These are phyloP conservation scores for Aspergillus melleus DNA, from an alignment of 2,329 filamentous ascomycete genomes.

Conservation along the genomic window DNA sequence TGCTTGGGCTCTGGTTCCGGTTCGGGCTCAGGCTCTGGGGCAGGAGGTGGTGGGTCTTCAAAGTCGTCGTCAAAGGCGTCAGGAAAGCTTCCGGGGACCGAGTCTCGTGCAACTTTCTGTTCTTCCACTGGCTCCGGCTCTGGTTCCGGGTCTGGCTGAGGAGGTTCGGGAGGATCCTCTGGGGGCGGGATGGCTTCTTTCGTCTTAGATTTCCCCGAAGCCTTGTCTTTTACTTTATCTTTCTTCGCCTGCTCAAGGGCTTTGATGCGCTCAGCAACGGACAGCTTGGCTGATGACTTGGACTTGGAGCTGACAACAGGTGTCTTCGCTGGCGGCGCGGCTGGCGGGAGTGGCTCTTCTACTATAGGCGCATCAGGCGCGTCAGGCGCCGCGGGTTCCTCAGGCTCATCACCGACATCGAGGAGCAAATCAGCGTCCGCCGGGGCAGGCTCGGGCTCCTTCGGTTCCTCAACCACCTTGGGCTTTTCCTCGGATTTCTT, in stretches of 20 bases:
- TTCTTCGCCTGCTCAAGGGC: slow-evolving; percentile 44
- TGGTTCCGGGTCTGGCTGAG: slow-evolving; percentile 14
- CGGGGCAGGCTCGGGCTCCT: slow-evolving; percentile 20
- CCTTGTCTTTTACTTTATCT: slow-evolving; percentile 37
- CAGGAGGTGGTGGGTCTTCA: slow-evolving; percentile 20
- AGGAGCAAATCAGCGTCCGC: slow-evolving; percentile 31
- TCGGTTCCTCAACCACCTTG: slow-evolving; percentile 40
- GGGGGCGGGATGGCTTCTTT: slow-evolving; percentile 13
- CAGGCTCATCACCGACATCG: slow-evolving; percentile 36
- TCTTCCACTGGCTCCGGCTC: slow-evolving; percentile 29
- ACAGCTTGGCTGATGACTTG: slow-evolving; percentile 44
- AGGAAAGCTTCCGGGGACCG: slow-evolving; percentile 61
- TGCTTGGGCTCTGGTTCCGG: slow-evolving; percentile 25
- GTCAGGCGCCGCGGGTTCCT: slow-evolving; percentile 32
- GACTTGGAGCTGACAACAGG: slow-evolving; percentile 34
- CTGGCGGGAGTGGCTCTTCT: slow-evolving; percentile 39
- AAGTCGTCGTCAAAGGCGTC: slow-evolving; percentile 50
- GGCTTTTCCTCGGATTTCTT: slow-evolving; percentile 50
- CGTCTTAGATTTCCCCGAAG: slow-evolving; percentile 28
- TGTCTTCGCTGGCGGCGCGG: slow-evolving; percentile 44
- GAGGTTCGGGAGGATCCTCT: slow-evolving; percentile 6
- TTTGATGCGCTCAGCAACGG: slow-evolving; percentile 56
- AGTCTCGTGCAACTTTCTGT: slow-evolving; percentile 40
- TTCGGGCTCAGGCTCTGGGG: slow-evolving; percentile 25
- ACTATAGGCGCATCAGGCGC: slow-evolving; percentile 37